Evolutionary conservation across 2,329 filamentous ascomycete species (phyloP).

Genomic region (Thelonectria rubi): DNA sequence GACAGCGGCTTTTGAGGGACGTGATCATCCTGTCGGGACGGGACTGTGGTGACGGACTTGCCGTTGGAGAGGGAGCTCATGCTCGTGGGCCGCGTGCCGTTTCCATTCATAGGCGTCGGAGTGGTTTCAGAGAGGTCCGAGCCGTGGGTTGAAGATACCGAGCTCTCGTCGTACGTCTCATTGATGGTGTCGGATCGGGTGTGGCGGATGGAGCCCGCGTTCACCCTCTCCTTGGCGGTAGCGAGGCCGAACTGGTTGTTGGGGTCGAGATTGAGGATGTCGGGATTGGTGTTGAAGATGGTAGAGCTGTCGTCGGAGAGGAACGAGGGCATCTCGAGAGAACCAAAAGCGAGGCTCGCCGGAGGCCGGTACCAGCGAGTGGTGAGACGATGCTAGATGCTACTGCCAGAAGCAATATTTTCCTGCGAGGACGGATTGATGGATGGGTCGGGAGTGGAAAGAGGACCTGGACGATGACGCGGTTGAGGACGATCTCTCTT

Average conservation of each 20-base stretch:
- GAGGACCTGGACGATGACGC: not conserved
- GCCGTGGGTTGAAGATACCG: slow-evolving; percentile 62
- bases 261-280: slow-evolving; percentile 56
- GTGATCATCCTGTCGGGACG: slow-evolving; percentile 42
- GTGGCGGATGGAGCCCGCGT: slow-evolving; percentile 51
- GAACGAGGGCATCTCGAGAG: slow-evolving; percentile 64
- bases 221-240: slow-evolving; percentile 46
- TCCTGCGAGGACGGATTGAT: slow-evolving; percentile 18
- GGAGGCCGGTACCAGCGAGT: slow-evolving; percentile 37
- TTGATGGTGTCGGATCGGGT: slow-evolving; percentile 57
- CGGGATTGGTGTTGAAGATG: slow-evolving; percentile 53
- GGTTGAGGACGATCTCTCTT: slow-evolving; percentile 11
- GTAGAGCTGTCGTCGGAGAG: slow-evolving; percentile 57
- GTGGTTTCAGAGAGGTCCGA: slow-evolving; percentile 60
- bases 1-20: slow-evolving; percentile 34
- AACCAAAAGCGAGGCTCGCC: slow-evolving; percentile 35
- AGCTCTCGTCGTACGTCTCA: slow-evolving; percentile 64
- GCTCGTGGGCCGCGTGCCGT: slow-evolving; percentile 58
- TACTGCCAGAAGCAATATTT: slow-evolving; percentile 38
- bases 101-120: slow-evolving; percentile 55
- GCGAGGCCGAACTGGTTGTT: slow-evolving; percentile 50
- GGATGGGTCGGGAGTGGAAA: not conserved
- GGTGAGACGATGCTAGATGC: slow-evolving; percentile 35
- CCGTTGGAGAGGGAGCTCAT: slow-evolving; percentile 69
- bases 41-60: slow-evolving; percentile 50